Evolutionary conservation across 352 stramenopile species (phyloP), one percentile per base, ranked within the genome.

Genomic region (Phytopythium helicoides): DNA sequence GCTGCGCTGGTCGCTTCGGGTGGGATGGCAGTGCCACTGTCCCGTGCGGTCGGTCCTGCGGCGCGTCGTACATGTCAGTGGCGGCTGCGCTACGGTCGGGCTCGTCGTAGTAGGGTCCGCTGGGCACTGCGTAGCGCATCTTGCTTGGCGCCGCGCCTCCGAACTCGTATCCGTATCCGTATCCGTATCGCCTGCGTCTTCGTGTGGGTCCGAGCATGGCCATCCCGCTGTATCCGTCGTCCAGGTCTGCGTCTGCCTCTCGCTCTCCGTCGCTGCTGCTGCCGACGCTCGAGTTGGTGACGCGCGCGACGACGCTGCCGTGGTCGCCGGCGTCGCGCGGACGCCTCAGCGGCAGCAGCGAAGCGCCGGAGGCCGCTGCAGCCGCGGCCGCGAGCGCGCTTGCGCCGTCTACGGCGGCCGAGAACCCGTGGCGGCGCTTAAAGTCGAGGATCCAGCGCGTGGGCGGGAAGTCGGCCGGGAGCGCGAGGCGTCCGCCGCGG

Each of bases 381-480:
- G 47, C 14, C 15, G 47, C 23, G 12, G 35, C 47, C 23, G 47
- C 47, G 11, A 53, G n/a, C 6, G 40, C 28, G 8, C 47, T 19
- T 2, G 12, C 44, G 16, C 39, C 21, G 39, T 63, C 57, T 37
- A 19, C 26, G 21, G 33, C 31, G 21, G 51, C 42, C 38, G 35
- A 22, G 47, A 86, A 80, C 45, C 67, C 72, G 48, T 82, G 61
- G 36, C 25, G 38, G 16, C 64, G 70, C 49, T 80, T 77, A 33
- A 86, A 81, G 18, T 68, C 52, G 39, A 64, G 55, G 56, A 86
- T 74, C 72, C 72, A 86, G 21, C 58, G 54, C 51, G 41, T 60
- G 21, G 72, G 62, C 1, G 72, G 72, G 50, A 84, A 86, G 46
- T 83, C 72, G 19, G 67, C 37, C 14, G 72, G 70, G n/a, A 86